Percentiles rank a stretch among this genome's conserved stretches.
Conservation (phyloP, 345 rosid species). For the Jatropha curcas region DNA sequence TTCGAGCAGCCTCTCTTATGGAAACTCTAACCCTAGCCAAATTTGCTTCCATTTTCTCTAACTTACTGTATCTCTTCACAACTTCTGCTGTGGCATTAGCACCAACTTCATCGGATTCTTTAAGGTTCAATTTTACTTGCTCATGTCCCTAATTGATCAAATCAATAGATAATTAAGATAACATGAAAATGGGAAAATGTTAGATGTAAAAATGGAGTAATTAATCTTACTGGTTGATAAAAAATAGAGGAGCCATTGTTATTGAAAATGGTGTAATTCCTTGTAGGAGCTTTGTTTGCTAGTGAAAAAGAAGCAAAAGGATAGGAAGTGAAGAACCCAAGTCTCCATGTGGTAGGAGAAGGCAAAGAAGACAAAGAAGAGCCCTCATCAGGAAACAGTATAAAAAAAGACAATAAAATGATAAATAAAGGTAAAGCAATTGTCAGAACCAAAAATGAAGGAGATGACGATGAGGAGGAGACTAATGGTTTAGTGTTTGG, state of each 20-base stretch:
- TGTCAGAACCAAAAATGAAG: conserved; percentile 6
- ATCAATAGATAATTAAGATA: neutral
- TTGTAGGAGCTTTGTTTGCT: neutral
- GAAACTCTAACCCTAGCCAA: conserved; percentile 29
- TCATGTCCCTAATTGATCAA: neutral
- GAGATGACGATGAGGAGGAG: neutral
- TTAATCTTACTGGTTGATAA: neutral
- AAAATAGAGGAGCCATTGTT: neutral
- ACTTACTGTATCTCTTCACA: conserved; percentile 14
- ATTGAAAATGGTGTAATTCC: neutral
- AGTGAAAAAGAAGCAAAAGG: neutral
- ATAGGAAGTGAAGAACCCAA: conserved; percentile 11
- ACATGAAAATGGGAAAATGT: neutral
- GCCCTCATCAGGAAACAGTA: neutral
- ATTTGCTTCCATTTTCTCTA: conserved; percentile 33
- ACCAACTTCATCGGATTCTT: conserved; percentile 7
- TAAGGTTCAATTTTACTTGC: neutral
- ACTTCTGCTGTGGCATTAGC: neutral
- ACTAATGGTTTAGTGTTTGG: neutral
- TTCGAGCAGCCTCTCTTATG: conserved; percentile 39
- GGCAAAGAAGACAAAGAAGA: conserved; percentile 17
- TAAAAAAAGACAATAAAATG: conserved; percentile 1
- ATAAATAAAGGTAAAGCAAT: conserved; percentile 11
- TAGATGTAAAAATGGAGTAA: too few species aligned
- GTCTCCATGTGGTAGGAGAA: conserved; percentile 15